Conservation (phyloP, 768 basidiomycete genomes). For the Psilocybe cubensis region DNA sequence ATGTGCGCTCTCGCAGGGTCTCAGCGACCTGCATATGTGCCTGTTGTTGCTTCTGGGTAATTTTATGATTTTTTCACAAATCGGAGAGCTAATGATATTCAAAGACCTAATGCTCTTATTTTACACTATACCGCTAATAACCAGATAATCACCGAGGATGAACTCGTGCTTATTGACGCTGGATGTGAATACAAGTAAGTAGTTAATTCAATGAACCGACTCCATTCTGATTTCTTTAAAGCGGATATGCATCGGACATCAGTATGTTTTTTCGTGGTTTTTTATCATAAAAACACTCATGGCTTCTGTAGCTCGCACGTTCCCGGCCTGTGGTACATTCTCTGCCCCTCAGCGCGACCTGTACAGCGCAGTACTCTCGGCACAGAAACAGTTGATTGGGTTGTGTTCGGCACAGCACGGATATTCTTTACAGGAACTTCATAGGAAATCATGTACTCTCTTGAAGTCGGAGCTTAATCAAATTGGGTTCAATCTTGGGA, state of each 20-base stretch:
- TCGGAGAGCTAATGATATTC: not conserved
- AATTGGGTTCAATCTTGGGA: constrained; percentile 67
- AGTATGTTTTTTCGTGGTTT: constrained; percentile 49
- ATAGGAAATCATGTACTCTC: constrained; percentile 68
- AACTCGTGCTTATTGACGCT: constrained; percentile 87
- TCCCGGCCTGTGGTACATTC: constrained; percentile 84
- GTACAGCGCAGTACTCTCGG: constrained; percentile 77
- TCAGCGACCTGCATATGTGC: constrained; percentile 93
- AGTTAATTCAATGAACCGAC: not conserved
- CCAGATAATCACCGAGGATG: constrained; percentile 67
- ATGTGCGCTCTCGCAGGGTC: constrained; percentile 78
- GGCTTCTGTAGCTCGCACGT: constrained; percentile 72
- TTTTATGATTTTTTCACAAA: constrained; percentile 16
- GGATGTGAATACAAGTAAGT: constrained; percentile 88
- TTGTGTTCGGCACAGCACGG: constrained; percentile 61
- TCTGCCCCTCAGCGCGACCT: constrained; percentile 80
- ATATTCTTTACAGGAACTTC: constrained; percentile 75
- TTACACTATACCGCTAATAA: constrained; percentile 97
- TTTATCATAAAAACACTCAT: not conserved
- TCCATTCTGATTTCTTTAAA: constrained; percentile 26
- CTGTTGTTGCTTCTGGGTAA: constrained; percentile 95
- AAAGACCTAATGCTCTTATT: constrained; percentile 82
- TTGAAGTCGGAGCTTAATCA: constrained; percentile 76
- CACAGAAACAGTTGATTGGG: constrained; percentile 67
- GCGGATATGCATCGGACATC: constrained; percentile 94